Percentiles rank a stretch among this genome's conserved stretches.
Conservation (phyloP, 2,329 filamentous ascomycete species). For the Phoma sp. region DNA sequence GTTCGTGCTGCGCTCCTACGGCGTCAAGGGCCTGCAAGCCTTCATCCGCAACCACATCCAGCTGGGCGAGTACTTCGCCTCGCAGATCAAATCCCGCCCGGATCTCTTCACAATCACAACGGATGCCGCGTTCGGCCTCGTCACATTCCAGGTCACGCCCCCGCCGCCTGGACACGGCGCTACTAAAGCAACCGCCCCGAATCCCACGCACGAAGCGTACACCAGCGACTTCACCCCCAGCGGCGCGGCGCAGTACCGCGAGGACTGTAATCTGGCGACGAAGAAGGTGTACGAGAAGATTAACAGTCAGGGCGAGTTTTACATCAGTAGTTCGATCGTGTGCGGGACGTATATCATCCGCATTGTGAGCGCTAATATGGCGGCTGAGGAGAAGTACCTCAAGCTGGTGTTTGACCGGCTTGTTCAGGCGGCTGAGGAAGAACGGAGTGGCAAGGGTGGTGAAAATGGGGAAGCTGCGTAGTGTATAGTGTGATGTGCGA, state of each 20-base stretch:
- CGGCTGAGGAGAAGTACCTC: conserved; percentile 75
- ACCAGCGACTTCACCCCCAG: conserved; percentile 43
- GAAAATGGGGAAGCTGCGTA: neutral
- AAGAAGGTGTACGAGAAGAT: conserved; percentile 77
- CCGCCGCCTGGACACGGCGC: conserved; percentile 15
- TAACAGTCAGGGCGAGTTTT: conserved; percentile 77
- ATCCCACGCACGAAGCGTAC: conserved; percentile 41
- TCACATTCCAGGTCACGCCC: conserved; percentile 69
- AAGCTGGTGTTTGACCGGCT: conserved; percentile 76
- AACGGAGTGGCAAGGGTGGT: neutral
- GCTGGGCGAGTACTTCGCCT: conserved; percentile 74
- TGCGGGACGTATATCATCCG: conserved; percentile 78
- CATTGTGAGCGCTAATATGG: conserved; percentile 74
- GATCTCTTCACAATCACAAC: conserved; percentile 81
- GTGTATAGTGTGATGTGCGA: neutral
- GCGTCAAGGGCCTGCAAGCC: conserved; percentile 73
- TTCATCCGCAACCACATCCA: conserved; percentile 74
- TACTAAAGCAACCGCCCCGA: conserved; percentile 26
- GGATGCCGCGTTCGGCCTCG: conserved; percentile 78
- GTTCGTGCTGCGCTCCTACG: conserved; percentile 89
- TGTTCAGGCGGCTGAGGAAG: conserved; percentile 67
- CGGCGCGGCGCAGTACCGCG: conserved; percentile 51
- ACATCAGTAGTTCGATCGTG: conserved; percentile 78
- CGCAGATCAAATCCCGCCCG: conserved; percentile 60
- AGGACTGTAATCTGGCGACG: conserved; percentile 70